Evolutionary conservation across 352 stramenopile species (phyloP).

Genomic region (Globisporangium recalcitrans): DNA sequence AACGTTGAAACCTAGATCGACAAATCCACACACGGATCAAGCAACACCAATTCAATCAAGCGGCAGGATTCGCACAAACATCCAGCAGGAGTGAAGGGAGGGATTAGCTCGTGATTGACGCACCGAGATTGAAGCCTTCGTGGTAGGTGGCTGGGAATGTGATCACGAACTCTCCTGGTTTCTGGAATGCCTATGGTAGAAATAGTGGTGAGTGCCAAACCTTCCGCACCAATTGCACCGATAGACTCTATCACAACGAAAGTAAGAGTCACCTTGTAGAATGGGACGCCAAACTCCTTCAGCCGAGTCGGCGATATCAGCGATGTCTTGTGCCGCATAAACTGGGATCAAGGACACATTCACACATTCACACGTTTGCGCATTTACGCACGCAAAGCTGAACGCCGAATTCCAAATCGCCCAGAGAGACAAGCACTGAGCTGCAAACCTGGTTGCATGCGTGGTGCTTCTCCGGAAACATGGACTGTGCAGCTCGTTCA

Average conservation of each 20-base stretch:
- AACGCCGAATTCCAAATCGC: neutral
- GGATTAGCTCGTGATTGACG: neutral
- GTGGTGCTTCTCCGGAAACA: conserved; percentile 87
- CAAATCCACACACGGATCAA: too few species aligned
- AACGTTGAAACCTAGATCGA: conserved; percentile 82
- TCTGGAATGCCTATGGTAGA: conserved; percentile 78
- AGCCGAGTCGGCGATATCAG: conserved; percentile 84
- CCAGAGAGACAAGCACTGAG: too few species aligned
- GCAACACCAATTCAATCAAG: neutral
- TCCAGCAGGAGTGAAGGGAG: neutral
- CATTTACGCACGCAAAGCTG: neutral
- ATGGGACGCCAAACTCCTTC: conserved; percentile 80
- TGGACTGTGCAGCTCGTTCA: conserved; percentile 76
- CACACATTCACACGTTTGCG: neutral
- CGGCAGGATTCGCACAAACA: neutral
- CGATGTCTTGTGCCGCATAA: conserved; percentile 92
- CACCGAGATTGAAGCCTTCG: conserved; percentile 87
- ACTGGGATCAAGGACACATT: conserved; percentile 37
- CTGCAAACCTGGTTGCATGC: conserved; percentile 58
- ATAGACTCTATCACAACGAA: neutral
- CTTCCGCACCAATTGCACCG: too few species aligned
- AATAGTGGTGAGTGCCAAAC: too few species aligned
- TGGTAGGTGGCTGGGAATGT: conserved; percentile 90
- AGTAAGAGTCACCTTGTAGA: conserved; percentile 34
- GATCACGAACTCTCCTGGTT: conserved; percentile 89